A percentile compares a stretch with the other conserved stretches of the same genome.
Evolutionary conservation across 169 alveolate species (phyloP).

Genomic region (Plasmodium gonderi): DNA sequence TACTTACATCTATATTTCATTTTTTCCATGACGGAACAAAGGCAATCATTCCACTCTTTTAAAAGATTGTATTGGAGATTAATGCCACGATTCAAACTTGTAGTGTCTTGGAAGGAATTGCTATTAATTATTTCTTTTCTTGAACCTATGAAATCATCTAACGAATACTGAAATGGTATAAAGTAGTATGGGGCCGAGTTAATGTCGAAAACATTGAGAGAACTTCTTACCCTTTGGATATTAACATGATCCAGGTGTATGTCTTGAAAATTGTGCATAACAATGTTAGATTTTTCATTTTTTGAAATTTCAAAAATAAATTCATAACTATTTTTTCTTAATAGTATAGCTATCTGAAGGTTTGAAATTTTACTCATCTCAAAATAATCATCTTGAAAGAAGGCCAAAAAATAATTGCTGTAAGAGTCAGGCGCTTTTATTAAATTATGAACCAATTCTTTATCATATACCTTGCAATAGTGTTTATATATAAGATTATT

Average conservation of each 20-base stretch:
- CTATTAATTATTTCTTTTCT: background rate
- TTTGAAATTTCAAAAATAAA: conserved; percentile 26
- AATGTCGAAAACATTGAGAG: conserved; percentile 1
- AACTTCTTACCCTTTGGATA: background rate
- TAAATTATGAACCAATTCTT: background rate
- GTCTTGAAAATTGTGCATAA: background rate
- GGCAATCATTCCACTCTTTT: conserved; percentile 44
- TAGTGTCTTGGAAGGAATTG: background rate
- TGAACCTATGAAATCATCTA: background rate
- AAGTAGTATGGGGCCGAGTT: background rate
- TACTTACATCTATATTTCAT: background rate
- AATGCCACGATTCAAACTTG: background rate
- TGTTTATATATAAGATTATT: conserved; percentile 17
- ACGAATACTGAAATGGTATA: background rate
- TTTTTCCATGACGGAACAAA: background rate
- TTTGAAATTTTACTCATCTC: background rate
- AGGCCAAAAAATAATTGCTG: conserved; percentile 28
- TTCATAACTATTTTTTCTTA: conserved; percentile 30
- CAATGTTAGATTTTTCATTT: background rate
- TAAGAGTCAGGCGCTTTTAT: background rate
- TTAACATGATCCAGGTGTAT: background rate
- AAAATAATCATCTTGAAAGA: conserved; percentile 11
- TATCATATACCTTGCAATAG: conserved; percentile 42
- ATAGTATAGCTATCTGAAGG: background rate
- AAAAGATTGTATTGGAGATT: background rate